Evolutionary conservation across 2,329 filamentous ascomycete genomes (phyloP), one percentile per base, ranked within the genome.

Genomic region (Colletotrichum higginsianum): DNA sequence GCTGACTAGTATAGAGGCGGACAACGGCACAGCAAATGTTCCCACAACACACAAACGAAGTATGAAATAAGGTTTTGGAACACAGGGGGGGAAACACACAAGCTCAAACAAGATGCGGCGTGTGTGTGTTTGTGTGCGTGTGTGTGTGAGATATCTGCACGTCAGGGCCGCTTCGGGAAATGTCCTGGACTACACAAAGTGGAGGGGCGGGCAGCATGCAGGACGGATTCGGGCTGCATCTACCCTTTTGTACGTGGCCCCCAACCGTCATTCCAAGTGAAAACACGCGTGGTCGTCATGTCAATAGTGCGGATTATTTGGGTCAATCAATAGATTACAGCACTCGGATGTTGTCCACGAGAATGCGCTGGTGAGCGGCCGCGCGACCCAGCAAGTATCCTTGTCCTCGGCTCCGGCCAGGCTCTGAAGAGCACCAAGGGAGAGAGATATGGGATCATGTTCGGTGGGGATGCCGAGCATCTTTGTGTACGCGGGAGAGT

Each of bases 211-310:
- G 23, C 13, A 11, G 15, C 55, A 40, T 38, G 47, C 64, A 50
- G 35, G 40, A 23, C 35, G 44, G 18, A 55, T 9, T 40, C 38
- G 53, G 66, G 47, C 40, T 42, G 49, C 62, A n/a, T 21, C 26
- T 50, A 35, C 64, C 64, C 47, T 71, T 69, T 71, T 71, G 67
- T 71, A 71, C 44, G 44, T 16, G 47, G 35, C 61, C 61, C 60
- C 61, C 47, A 55, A 62, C 52, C 18, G 13, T 53, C 12, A 9
- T 38, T n/a, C 58, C 35, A 50, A 38, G n/a, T 40, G 12, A 40
- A 44, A 40, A 46, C 50, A 57, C 11, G 3, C 38, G 30, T 15
- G 16, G 6, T 38, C 35, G 0, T 21, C 50, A 67, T 13, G 21
- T 38, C 44, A 30, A 52, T 67, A 67, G 42, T 26, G 60, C 64